Evolutionary conservation across 2,329 filamentous ascomycete species (phyloP).

Genomic region (Penicillium sp.): DNA sequence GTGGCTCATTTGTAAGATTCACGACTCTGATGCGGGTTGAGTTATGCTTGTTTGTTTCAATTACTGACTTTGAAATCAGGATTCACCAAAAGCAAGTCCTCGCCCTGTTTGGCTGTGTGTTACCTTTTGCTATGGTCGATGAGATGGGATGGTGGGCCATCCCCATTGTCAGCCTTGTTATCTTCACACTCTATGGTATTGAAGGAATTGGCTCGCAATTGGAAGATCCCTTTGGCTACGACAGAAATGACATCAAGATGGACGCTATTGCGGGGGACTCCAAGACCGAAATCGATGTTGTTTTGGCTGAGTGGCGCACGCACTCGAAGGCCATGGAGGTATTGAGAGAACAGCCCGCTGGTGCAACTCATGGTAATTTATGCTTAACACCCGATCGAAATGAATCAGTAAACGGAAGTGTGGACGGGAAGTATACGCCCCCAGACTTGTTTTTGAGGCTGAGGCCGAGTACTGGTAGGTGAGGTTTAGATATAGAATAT

Average conservation of each 20-base stretch:
- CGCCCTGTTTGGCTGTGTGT: constrained; percentile 57
- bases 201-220: constrained; percentile 63
- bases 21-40: background rate
- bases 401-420: constrained; percentile 8
- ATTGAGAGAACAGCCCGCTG: constrained; percentile 4
- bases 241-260: constrained; percentile 66
- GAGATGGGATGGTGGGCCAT: constrained; percentile 64
- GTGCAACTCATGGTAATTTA: constrained; percentile 19
- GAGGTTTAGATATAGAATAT: background rate
- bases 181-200: constrained; percentile 64
- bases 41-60: background rate
- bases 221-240: constrained; percentile 66
- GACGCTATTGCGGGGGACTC: constrained; percentile 63
- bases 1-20: constrained; percentile 55
- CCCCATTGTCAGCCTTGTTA: constrained; percentile 57
- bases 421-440: constrained; percentile 18
- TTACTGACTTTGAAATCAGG: constrained; percentile 25
- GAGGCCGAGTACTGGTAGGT: constrained; percentile 13
- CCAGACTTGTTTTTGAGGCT: constrained; percentile 34
- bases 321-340: constrained; percentile 21
- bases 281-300: constrained; percentile 55
- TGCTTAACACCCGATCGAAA: constrained; percentile 7
- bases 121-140: constrained; percentile 63
- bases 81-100: constrained; percentile 66
- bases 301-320: constrained; percentile 58